These are phyloP conservation scores for Trichophyton verrucosum DNA, from an alignment of 2,329 filamentous ascomycete genomes.

Conservation along the genomic window DNA sequence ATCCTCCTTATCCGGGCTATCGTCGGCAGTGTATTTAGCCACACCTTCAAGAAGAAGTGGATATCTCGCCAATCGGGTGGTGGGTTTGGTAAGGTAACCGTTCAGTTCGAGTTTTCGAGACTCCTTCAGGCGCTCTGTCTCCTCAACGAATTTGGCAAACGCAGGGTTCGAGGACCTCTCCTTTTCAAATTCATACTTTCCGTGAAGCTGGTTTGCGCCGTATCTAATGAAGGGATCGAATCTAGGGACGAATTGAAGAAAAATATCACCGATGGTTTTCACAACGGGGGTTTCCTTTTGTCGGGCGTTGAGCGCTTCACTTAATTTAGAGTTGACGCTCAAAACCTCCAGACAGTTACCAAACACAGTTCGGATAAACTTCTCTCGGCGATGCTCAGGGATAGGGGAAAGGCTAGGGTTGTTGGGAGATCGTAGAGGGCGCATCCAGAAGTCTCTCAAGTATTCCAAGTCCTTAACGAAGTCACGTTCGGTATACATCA, in stretches of 20 bases:
- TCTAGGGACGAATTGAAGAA: conserved; percentile 77
- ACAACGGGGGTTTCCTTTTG: conserved; percentile 89
- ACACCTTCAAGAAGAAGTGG: conserved; percentile 85
- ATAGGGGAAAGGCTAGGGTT: conserved; percentile 61
- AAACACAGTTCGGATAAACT: conserved; percentile 88
- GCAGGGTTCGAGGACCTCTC: conserved; percentile 75
- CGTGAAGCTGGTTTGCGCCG: conserved; percentile 87
- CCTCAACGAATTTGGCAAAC: conserved; percentile 87
- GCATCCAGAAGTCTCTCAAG: conserved; percentile 95
- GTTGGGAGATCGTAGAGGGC: conserved; percentile 66
- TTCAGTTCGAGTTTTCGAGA: conserved; percentile 94
- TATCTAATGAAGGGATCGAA: conserved; percentile 97
- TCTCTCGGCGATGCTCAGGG: conserved; percentile 72
- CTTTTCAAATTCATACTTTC: conserved; percentile 96
- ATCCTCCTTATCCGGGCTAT: conserved; percentile 78
- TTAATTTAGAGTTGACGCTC: conserved; percentile 77
- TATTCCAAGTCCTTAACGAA: conserved; percentile 99
- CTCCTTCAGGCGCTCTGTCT: conserved; percentile 90
- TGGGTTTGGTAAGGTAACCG: conserved; percentile 94
- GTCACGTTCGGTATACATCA: conserved; percentile 97
- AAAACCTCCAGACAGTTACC: conserved; percentile 94
- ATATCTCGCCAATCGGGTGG: conserved; percentile 86
- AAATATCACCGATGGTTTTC: conserved; percentile 81
- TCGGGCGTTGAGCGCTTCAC: conserved; percentile 72
- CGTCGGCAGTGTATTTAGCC: conserved; percentile 79